These are phyloP conservation scores for Hirschfeldia incana DNA, from an alignment of 345 rosid species.

Conservation along the genomic window DNA sequence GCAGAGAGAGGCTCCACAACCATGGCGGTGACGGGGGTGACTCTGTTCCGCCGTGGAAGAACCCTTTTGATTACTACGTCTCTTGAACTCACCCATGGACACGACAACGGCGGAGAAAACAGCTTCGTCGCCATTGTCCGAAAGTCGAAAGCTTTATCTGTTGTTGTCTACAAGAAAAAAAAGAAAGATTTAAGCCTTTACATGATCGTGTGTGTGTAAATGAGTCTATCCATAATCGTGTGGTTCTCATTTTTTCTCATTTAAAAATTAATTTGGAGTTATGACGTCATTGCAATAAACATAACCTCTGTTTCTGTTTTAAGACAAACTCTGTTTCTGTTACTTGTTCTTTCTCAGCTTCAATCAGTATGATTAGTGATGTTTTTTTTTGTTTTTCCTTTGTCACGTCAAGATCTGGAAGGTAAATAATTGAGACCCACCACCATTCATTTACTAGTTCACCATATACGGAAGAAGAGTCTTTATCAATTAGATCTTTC, in stretches of 20 bases:
- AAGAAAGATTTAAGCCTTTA: constrained; percentile 24
- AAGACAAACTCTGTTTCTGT: constrained; percentile 14
- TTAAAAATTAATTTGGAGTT: background rate
- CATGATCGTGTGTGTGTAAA: constrained; percentile 23
- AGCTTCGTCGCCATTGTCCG: constrained; percentile 42
- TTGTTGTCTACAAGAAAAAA: background rate
- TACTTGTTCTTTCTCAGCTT: background rate
- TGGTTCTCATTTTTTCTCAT: constrained; percentile 29
- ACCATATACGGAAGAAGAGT: constrained; percentile 23
- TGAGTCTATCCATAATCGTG: constrained; percentile 35
- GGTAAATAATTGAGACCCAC: constrained; percentile 31
- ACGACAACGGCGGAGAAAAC: constrained; percentile 37
- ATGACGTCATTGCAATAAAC: constrained; percentile 21
- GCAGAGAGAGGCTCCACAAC: constrained; percentile 21
- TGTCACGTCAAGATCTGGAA: constrained; percentile 29
- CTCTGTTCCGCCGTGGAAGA: constrained; percentile 27
- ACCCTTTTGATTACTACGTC: constrained; percentile 20
- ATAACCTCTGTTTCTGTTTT: constrained; percentile 25
- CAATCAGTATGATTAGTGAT: background rate
- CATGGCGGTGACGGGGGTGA: constrained; percentile 19
- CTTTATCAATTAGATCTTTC: constrained; percentile 33
- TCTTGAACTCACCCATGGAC: constrained; percentile 35
- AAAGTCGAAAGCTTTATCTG: background rate
- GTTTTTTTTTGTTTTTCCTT: background rate
- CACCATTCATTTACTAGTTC: constrained; percentile 30